These are phyloP conservation scores for Toxicodendron radicans DNA, from an alignment of 345 rosid genomes.

Conservation along the genomic window DNA sequence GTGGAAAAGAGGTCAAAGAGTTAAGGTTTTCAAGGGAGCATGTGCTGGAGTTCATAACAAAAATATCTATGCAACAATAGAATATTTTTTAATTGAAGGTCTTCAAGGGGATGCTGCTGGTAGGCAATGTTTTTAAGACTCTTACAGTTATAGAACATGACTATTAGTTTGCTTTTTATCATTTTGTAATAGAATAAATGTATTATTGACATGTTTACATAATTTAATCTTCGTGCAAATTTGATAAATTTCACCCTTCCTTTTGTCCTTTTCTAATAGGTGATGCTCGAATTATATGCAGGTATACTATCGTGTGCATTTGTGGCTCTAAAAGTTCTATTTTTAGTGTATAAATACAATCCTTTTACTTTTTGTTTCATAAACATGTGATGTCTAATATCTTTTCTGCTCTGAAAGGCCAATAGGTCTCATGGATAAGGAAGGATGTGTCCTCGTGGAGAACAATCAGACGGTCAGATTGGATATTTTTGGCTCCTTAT, in stretches of 20 bases:
- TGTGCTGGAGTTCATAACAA: conserved; percentile 42
- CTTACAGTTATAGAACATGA: conserved; percentile 6
- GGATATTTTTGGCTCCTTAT: conserved; percentile 42
- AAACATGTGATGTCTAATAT: background rate
- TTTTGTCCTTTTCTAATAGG: conserved; percentile 37
- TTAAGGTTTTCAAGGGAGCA: conserved; percentile 74
- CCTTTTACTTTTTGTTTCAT: background rate
- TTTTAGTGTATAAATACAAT: background rate
- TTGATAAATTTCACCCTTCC: conserved; percentile 11
- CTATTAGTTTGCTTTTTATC: background rate
- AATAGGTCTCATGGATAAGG: conserved; percentile 32
- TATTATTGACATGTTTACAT: background rate
- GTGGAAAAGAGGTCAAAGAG: conserved; percentile 61
- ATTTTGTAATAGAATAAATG: background rate
- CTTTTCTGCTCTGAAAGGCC: conserved; percentile 45
- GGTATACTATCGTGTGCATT: conserved; percentile 34
- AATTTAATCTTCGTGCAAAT: background rate
- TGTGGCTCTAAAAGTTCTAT: background rate
- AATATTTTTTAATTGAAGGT: conserved; percentile 69
- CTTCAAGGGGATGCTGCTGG: conserved; percentile 72
- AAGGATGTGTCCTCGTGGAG: conserved; percentile 43
- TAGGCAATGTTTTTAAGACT: conserved; percentile 26
- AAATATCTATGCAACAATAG: conserved; percentile 61
- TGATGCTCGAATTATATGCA: conserved; percentile 73
- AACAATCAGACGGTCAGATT: conserved; percentile 34